Evolutionary conservation across 169 alveolate species (phyloP), one percentile per base, ranked within the genome.

Genomic region (Blepharisma undulans): DNA sequence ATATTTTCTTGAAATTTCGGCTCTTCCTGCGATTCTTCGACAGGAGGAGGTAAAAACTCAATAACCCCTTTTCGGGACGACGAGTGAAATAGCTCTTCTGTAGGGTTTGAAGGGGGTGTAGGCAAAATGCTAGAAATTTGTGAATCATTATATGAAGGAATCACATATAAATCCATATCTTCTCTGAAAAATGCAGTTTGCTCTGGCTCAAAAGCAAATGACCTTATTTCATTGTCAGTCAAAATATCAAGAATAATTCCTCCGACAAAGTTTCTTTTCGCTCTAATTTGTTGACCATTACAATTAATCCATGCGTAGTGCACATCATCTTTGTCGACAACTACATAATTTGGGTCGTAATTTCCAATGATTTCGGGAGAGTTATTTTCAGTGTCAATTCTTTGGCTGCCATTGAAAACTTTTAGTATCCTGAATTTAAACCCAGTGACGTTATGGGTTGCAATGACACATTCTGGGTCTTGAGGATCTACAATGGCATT

Each of bases 171-270:
- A 74, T 22, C 34, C 61, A 25, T 8, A 0, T 32, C 34, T 22
- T 25, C 29, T 33, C 61, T 33, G 10, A 79, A 79, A 79, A 30
- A 27, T 2, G 87, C 72, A 4, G 87, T 79, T 18, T 30, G 29
- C 8, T 33, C 87, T 33, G 36, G 61, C 71, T 79, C 72, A 4
- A n/a, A 22, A 1, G 27, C 61, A 79, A 79, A 79, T 1, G 72
- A n/a, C 34, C n/a, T 59, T 4, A 36, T 19, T 21, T 82, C 89
- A 12, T 82, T 30, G 10, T 21, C 34, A 22, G 33, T 59, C 36
- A 71, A 66, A 32, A 86, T 33, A 19, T 27, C 91, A 27, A 36
- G 27, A 72, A 86, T 85, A 6, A 86, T 22, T 2, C 91, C 91
- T 10, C 91, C 91, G 1, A 86, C 60, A 72, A 86, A 86, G 72